phyloP scores from a whole-genome alignment of 1,284 basidiomycete genomes.

The Malassezia cuniculi region DNA sequence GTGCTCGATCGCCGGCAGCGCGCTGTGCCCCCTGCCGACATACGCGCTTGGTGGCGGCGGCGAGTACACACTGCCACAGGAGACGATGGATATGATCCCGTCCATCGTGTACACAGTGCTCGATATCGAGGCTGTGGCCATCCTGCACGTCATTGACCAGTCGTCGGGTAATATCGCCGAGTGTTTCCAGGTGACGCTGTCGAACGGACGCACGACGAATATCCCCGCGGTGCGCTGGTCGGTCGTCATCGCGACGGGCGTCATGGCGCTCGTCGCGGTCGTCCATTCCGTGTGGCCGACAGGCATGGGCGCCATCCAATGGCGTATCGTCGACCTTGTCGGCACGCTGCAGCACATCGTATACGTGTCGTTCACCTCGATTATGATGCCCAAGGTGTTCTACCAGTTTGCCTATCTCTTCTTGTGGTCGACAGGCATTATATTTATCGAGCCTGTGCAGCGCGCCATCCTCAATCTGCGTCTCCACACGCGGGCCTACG shows the following conservation, averaged over 20 bases:
- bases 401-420: conserved; percentile 71
- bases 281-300: conserved; percentile 53
- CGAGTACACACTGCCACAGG: conserved; percentile 58
- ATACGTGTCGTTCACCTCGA: conserved; percentile 59
- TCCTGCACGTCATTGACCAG: conserved; percentile 59
- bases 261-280: conserved; percentile 57
- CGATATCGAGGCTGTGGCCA: conserved; percentile 77
- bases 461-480: conserved; percentile 68
- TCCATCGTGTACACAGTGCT: conserved; percentile 73
- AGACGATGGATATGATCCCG: conserved; percentile 54
- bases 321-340: conserved; percentile 63
- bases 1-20: conserved; percentile 27
- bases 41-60: conserved; percentile 52
- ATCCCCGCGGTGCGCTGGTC: conserved; percentile 66
- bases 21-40: conserved; percentile 38
- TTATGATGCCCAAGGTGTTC: conserved; percentile 77
- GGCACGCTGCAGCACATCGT: conserved; percentile 71
- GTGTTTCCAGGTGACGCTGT: conserved; percentile 77
- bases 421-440: conserved; percentile 73
- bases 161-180: conserved; percentile 58
- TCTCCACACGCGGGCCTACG: conserved; percentile 61
- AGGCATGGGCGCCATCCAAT: conserved; percentile 47
- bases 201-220: conserved; percentile 73
- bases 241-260: conserved; percentile 58
- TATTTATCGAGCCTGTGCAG: conserved; percentile 59